phyloP scores from a whole-genome alignment of 495 filamentous ascomycete genomes.

The Hypoxylon crocopeplum region DNA sequence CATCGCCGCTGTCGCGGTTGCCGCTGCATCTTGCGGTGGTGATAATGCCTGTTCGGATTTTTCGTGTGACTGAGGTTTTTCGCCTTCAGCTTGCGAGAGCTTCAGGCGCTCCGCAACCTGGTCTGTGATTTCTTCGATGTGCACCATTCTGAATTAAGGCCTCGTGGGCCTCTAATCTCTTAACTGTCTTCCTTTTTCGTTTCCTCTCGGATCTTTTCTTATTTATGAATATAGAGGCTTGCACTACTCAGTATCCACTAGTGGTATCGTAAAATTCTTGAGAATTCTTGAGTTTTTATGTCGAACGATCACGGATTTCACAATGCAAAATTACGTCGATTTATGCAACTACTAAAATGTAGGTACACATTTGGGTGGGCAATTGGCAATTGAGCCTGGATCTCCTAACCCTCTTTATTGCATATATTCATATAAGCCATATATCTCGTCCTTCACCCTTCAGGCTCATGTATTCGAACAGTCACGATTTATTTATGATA shows the following conservation, averaged over 20 bases:
- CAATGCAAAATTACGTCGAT: constrained; percentile 23
- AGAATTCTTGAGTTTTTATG: not conserved
- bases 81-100: constrained; percentile 24
- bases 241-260: too few relatives aligned
- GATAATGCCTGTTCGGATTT: constrained; percentile 13
- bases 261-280: too few relatives aligned
- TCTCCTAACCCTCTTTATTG: not conserved
- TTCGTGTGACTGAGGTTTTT: constrained; percentile 31
- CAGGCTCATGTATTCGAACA: too few relatives aligned
- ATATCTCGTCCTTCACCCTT: too few relatives aligned
- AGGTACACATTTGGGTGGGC: too few relatives aligned
- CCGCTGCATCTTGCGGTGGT: constrained; percentile 17
- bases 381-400: not conserved
- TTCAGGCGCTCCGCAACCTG: constrained; percentile 44
- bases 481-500: too few relatives aligned
- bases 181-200: too few relatives aligned
- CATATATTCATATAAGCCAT: constrained; percentile 8
- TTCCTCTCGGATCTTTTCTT: too few relatives aligned
- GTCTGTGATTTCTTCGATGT: constrained; percentile 43
- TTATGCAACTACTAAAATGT: constrained; percentile 7
- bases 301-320: constrained; percentile 1
- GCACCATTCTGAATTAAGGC: constrained; percentile 27
- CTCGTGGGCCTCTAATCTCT: not conserved
- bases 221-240: too few relatives aligned
- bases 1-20: constrained; percentile 24